phyloP scores from a whole-genome alignment of 768 basidiomycete species.

The Collybia sp. region DNA sequence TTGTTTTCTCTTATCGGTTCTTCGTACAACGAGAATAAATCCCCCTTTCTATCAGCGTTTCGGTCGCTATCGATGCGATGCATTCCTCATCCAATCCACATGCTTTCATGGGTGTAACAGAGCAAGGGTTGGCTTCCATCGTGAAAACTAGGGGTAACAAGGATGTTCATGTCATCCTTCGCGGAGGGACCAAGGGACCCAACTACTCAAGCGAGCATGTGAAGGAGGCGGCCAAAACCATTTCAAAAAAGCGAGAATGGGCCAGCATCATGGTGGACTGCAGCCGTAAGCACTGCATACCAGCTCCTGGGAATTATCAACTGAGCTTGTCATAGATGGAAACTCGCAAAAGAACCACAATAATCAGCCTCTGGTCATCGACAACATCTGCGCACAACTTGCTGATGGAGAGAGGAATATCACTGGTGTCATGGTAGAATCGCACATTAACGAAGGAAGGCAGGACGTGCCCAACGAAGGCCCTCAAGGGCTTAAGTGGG shows the following conservation, averaged over 20 bases:
- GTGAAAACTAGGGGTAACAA: conserved; percentile 84
- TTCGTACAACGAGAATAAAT: not conserved
- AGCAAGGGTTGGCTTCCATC: conserved; percentile 88
- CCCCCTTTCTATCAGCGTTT: conserved; percentile 44
- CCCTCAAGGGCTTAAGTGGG: conserved; percentile 63
- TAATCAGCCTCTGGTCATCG: conserved; percentile 83
- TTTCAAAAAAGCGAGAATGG: conserved; percentile 58
- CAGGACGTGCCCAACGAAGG: conserved; percentile 84
- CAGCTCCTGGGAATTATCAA: conserved; percentile 2
- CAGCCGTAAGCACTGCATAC: conserved; percentile 47
- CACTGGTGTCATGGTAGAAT: conserved; percentile 97
- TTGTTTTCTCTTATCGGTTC: conserved; percentile 7
- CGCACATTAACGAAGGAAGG: conserved; percentile 84
- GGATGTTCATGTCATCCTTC: conserved; percentile 94
- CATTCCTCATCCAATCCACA: conserved; percentile 86
- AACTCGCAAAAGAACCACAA: conserved; percentile 95
- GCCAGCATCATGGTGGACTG: conserved; percentile 89
- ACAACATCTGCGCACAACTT: conserved; percentile 72
- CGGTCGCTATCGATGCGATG: conserved; percentile 97
- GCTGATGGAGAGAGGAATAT: conserved; percentile 62
- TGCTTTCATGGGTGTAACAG: conserved; percentile 93
- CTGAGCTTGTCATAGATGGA: conserved; percentile 53
- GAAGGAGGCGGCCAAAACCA: conserved; percentile 50
- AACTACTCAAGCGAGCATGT: conserved; percentile 82
- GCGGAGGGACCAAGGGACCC: conserved; percentile 88